A percentile compares a stretch with the other conserved stretches of the same genome.
These are phyloP conservation scores for Crithidia brevicula DNA, from an alignment of 208 protist genomes.

Conservation along the genomic window DNA sequence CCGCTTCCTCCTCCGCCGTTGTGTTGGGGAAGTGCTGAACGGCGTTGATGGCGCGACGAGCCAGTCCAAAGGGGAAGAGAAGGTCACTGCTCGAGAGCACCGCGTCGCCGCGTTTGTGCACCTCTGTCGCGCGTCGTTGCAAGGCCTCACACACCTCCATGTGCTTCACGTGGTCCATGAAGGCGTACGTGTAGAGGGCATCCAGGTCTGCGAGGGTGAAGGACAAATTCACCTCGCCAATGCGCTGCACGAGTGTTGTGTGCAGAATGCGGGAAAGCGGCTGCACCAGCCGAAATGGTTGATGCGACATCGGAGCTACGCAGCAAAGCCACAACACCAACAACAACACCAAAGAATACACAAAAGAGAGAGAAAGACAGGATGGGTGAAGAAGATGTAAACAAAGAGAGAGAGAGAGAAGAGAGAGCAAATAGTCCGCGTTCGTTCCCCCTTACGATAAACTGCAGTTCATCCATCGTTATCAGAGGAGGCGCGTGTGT, in stretches of 20 bases:
- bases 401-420: too few species aligned
- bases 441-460: too few species aligned
- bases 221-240: slow-evolving; percentile 7
- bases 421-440: too few species aligned
- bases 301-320: slow-evolving; percentile 45
- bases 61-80: slow-evolving; percentile 16
- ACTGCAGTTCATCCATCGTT: too few species aligned
- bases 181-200: slow-evolving; percentile 40
- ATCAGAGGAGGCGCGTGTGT: too few species aligned
- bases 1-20: background rate
- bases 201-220: slow-evolving; percentile 35
- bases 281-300: slow-evolving; percentile 54
- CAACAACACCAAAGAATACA: slow-evolving; percentile 13
- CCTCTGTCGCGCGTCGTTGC: background rate
- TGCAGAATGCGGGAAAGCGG: slow-evolving; percentile 55
- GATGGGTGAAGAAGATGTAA: too few species aligned
- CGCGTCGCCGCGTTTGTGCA: slow-evolving; percentile 3
- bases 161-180: slow-evolving; percentile 69
- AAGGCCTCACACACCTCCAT: slow-evolving; percentile 36
- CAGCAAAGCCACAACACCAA: too few species aligned
- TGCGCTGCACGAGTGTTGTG: slow-evolving; percentile 27
- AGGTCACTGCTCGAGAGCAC: slow-evolving; percentile 13
- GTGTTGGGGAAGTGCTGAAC: slow-evolving; percentile 54
- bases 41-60: slow-evolving; percentile 34
- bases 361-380: too few species aligned